Evolutionary conservation across 225 moss, liverwort and hornwort genomes (phyloP), one percentile per base, ranked within the genome.

Genomic region (Ulota crispa): DNA sequence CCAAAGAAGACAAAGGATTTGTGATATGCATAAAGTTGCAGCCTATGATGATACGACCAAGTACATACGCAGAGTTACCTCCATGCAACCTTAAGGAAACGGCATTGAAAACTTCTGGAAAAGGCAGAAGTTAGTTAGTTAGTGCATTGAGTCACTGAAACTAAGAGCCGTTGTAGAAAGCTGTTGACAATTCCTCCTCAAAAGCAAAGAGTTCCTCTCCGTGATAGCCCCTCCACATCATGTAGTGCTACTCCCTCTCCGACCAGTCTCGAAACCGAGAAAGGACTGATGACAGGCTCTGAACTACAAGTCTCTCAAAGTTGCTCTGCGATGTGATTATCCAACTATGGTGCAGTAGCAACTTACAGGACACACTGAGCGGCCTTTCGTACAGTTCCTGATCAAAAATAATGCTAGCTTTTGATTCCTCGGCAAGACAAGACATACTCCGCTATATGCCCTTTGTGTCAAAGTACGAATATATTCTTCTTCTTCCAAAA

Each of bases 261-360:
- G 47, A 71, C 37, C 27, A 83, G 73, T 70, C 82, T 47, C 66
- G 75, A 45, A 27, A 34, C 77, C 34, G 32, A 26, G 20, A 42
- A 65, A 59, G 63, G 59, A 64, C 53, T 43, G 61, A 54, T 68
- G 68, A 78, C 42, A 41, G 36, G 43, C 69, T 54, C 41, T 41
- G 13, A 50, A 50, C 61, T 50, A 50, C 57, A 50, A 37, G 19
- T 50, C 80, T 59, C 83, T 75, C 67, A 20, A 20, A 57, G 79
- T 41, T 73, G 27, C 79, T 59, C 64, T 57, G 56, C 13, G 52
- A 83, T 43, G 75, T 59, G 63, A 79, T 71, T 65, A 83, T 76
- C 79, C 77, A 83, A 77, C 67, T 52, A 66, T 74, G 57, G 69
- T 32, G 36, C 70, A 55, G 6, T 31, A 73, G 63, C 37, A 50